Percentiles rank a stretch among this genome's conserved stretches.
phyloP scores from a whole-genome alignment of 331 rosid genomes.

The Quercus lobata region DNA sequence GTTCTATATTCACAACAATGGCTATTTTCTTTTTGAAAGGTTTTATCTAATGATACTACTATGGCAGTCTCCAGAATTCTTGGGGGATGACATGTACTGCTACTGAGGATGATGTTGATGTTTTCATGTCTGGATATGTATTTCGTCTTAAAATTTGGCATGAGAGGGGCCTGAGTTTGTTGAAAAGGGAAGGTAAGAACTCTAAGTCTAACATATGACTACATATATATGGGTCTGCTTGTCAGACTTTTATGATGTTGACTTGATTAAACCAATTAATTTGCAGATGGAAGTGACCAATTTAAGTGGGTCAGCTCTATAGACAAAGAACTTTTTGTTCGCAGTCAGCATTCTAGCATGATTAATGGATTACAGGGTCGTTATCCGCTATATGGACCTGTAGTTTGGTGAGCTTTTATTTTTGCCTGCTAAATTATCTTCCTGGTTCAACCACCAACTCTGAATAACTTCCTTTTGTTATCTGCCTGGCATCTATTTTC shows the following conservation, averaged over 20 bases:
- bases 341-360: conserved; percentile 86
- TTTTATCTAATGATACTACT: conserved; percentile 26
- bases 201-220: conserved; percentile 17
- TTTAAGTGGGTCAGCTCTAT: conserved; percentile 46
- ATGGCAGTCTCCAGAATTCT: conserved; percentile 72
- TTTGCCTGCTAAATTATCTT: conserved; percentile 5
- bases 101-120: conserved; percentile 71
- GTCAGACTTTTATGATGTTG: not conserved
- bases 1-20: conserved; percentile 8
- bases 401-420: conserved; percentile 61
- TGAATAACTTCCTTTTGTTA: conserved; percentile 14
- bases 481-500: conserved; percentile 85
- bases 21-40: conserved; percentile 12
- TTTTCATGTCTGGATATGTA: conserved; percentile 81
- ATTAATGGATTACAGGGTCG: conserved; percentile 82
- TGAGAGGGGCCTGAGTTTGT: conserved; percentile 83
- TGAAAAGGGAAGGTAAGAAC: conserved; percentile 58
- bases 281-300: conserved; percentile 57
- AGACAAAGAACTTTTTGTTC: conserved; percentile 68
- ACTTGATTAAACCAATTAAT: conserved; percentile 9
- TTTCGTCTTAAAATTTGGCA: conserved; percentile 92
- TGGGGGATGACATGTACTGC: conserved; percentile 81
- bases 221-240: not conserved
- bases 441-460: conserved; percentile 20
- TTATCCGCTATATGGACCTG: conserved; percentile 73